Evolutionary conservation across 1,284 basidiomycete genomes (phyloP).

Genomic region (Puccinia horiana): DNA sequence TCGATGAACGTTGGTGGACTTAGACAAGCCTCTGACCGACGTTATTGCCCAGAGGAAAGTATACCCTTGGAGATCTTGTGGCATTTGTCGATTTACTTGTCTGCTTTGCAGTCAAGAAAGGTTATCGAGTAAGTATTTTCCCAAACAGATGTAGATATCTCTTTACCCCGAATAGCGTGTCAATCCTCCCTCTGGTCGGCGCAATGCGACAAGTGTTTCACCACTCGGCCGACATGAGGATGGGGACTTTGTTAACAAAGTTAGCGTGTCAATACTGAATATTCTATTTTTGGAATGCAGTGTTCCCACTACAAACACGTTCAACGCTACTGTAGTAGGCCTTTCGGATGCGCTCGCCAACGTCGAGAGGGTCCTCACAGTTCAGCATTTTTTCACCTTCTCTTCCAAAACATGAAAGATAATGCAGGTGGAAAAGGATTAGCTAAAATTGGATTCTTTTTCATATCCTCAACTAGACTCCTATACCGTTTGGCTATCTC

Average conservation of each 20-base stretch:
- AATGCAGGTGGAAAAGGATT: neutral
- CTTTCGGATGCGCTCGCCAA: constrained; percentile 37
- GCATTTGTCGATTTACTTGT: constrained; percentile 18
- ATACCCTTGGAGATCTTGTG: constrained; percentile 45
- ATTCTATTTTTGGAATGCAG: neutral
- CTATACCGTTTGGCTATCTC: constrained; percentile 41
- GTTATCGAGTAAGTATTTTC: constrained; percentile 26
- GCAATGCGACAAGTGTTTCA: too few relatives aligned
- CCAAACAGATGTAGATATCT: too few relatives aligned
- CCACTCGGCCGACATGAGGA: too few relatives aligned
- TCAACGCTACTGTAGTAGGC: neutral
- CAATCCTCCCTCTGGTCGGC: too few relatives aligned
- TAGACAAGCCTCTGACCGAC: constrained; percentile 11
- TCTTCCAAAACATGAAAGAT: neutral
- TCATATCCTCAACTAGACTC: constrained; percentile 15
- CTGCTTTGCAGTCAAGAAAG: constrained; percentile 28
- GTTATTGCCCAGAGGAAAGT: constrained; percentile 31
- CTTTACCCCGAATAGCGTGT: neutral
- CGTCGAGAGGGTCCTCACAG: constrained; percentile 45
- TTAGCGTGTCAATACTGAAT: too few relatives aligned
- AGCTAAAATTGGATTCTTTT: neutral
- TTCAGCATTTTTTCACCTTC: neutral
- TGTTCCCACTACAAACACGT: constrained; percentile 43
- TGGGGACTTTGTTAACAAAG: too few relatives aligned
- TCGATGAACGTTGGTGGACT: neutral